Evolutionary conservation across 768 basidiomycete species (phyloP).

Genomic region (Fistulinella prunicolor): DNA sequence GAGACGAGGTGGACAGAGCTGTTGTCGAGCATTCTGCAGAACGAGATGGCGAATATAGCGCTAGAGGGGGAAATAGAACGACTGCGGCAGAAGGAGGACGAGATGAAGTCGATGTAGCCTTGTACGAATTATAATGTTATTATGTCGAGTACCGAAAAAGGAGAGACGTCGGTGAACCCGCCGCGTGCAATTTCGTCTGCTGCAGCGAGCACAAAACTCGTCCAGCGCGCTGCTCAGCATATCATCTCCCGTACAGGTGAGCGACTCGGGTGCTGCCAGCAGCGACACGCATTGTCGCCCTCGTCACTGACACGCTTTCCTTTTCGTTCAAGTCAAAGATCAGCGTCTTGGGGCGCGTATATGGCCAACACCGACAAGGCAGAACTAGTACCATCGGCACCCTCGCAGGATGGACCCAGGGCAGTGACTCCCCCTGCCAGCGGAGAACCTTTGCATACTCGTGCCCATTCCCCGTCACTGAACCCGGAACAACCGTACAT

Average conservation of each 20-base stretch:
- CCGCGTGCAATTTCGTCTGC: constrained; percentile 15
- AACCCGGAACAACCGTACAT: constrained; percentile 9
- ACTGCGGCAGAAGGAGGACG: constrained; percentile 56
- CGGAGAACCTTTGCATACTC: constrained; percentile 4
- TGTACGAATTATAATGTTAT: not conserved
- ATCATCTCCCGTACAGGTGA: constrained; percentile 6
- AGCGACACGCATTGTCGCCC: no score
- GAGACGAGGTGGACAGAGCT: constrained; percentile 93
- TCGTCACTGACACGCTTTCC: constrained; percentile 7
- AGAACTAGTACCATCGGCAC: constrained; percentile 44
- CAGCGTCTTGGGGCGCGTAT: constrained; percentile 73
- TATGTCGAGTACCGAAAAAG: constrained; percentile 23
- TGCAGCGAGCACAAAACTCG: constrained; percentile 12
- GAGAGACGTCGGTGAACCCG: constrained; percentile 16
- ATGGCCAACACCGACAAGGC: constrained; percentile 67
- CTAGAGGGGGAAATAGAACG: constrained; percentile 76
- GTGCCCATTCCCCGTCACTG: constrained; percentile 18
- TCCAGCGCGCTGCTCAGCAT: not conserved
- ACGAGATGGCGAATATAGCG: constrained; percentile 92
- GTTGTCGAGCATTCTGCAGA: constrained; percentile 85
- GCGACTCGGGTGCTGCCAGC: no score
- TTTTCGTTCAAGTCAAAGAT: constrained; percentile 16
- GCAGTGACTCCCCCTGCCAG: constrained; percentile 6
- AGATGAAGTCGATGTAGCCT: constrained; percentile 44
- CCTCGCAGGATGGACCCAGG: constrained; percentile 27